phyloP scores from a whole-genome alignment of 2,329 filamentous ascomycete species.

The Alternaria tenuissima region DNA sequence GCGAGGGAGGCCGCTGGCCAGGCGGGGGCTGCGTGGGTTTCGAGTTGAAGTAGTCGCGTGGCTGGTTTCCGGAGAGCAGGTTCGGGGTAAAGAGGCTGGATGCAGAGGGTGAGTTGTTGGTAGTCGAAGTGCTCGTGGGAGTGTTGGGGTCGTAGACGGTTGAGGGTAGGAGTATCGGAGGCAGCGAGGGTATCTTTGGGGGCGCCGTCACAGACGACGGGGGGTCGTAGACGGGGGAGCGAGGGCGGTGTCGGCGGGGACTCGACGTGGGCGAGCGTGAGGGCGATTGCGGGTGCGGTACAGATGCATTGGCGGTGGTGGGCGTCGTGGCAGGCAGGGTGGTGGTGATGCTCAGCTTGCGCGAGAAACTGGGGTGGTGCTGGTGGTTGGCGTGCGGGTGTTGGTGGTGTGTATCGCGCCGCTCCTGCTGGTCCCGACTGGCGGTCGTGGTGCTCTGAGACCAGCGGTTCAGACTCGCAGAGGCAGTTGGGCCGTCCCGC shows the following conservation, averaged over 20 bases:
- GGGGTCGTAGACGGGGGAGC: conserved; percentile 45
- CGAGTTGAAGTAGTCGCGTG: conserved; percentile 52
- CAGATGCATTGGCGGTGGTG: conserved; percentile 43
- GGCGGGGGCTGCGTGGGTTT: conserved; percentile 31
- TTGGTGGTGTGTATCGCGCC: conserved; percentile 49
- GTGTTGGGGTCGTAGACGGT: conserved; percentile 50
- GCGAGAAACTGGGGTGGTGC: conserved; percentile 43
- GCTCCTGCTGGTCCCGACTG: conserved; percentile 42
- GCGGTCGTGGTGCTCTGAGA: conserved; percentile 57
- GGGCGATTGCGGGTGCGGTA: conserved; percentile 44
- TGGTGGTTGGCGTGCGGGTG: conserved; percentile 30
- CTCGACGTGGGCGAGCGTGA: conserved; percentile 51
- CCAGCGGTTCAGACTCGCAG: conserved; percentile 65
- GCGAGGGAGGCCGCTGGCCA: conserved; percentile 40
- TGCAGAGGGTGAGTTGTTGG: conserved; percentile 44
- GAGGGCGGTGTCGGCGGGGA: conserved; percentile 42
- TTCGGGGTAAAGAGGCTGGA: conserved; percentile 46
- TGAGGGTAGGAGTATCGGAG: conserved; percentile 42
- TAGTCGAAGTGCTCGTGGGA: conserved; percentile 40
- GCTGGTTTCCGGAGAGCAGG: conserved; percentile 31
- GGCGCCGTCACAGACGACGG: conserved; percentile 43
- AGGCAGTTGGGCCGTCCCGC: conserved; percentile 55
- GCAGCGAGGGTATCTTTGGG: conserved; percentile 43
- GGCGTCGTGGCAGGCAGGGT: conserved; percentile 32
- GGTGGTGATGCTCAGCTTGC: conserved; percentile 51